Percentiles rank a stretch among this genome's conserved stretches.
Evolutionary conservation across 352 stramenopile genomes (phyloP).

Genomic region (Phytophthora sp.): DNA sequence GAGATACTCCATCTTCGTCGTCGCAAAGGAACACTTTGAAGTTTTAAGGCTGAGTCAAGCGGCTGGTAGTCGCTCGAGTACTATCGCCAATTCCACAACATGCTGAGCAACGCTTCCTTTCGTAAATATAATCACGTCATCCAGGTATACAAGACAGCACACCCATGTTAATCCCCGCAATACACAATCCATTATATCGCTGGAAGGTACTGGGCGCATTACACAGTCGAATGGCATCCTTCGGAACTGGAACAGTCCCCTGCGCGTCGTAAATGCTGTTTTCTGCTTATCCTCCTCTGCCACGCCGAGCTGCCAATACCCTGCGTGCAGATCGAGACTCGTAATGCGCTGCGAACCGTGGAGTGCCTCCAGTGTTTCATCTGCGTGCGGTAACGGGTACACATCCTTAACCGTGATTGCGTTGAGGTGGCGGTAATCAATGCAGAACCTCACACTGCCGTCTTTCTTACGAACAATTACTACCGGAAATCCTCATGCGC

Average conservation of each 20-base stretch:
- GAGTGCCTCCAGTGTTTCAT: too few species aligned
- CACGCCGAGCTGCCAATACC: too few species aligned
- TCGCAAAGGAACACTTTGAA: conserved; percentile 18
- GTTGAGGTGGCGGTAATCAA: conserved; percentile 33
- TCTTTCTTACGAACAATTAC: conserved; percentile 12
- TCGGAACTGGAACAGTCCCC: conserved; percentile 24
- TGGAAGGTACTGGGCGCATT: too few species aligned
- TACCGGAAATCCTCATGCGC: conserved; percentile 32
- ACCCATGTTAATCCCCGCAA: conserved; percentile 28
- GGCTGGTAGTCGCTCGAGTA: conserved; percentile 2
- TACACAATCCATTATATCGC: conserved; percentile 33
- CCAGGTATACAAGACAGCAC: conserved; percentile 30
- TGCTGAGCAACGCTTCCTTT: conserved; percentile 23
- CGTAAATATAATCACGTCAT: conserved; percentile 36
- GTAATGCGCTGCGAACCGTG: too few species aligned
- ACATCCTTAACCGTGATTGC: conserved; percentile 20
- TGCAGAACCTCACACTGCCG: conserved; percentile 26
- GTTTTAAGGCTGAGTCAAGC: conserved; percentile 22
- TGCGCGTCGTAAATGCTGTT: conserved; percentile 21
- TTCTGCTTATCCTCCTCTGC: conserved; percentile 19
- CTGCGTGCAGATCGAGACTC: too few species aligned
- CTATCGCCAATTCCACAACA: conserved; percentile 22
- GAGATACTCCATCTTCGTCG: conserved; percentile 26
- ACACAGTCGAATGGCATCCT: conserved; percentile 35
- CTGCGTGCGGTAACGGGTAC: too few species aligned